Percentiles rank a stretch among this genome's conserved stretches.
Evolutionary conservation across 148 eudicot genomes (phyloP).

Genomic region (Heliamphora exappendiculata): DNA sequence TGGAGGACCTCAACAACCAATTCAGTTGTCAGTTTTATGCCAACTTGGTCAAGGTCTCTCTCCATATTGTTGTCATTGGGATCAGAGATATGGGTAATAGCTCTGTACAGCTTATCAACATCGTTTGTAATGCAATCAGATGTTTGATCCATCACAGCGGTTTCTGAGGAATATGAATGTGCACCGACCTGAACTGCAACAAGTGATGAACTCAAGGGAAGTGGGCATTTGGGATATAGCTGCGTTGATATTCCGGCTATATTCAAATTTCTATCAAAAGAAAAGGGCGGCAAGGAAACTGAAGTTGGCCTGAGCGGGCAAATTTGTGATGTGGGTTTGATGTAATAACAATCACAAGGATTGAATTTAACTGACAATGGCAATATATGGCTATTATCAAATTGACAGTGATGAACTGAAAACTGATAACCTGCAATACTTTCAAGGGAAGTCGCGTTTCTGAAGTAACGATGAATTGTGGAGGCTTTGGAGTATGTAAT

Average conservation of each 20-base stretch:
- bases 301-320: not conserved
- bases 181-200: not conserved
- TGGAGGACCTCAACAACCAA: slow-evolving; percentile 52
- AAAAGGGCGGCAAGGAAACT: not conserved
- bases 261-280: not conserved
- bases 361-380: not conserved
- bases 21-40: slow-evolving; percentile 39
- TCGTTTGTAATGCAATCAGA: not conserved
- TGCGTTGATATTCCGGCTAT: not conserved
- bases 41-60: slow-evolving; percentile 36
- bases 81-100: slow-evolving; percentile 30
- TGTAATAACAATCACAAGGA: not conserved
- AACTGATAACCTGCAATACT: not conserved
- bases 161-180: slow-evolving; percentile 5
- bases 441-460: not conserved
- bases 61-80: slow-evolving; percentile 41
- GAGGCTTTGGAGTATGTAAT: not conserved
- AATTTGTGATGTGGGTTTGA: not conserved
- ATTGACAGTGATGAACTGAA: not conserved
- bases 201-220: not conserved
- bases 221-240: not conserved
- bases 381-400: not conserved
- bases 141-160: slow-evolving; percentile 1
- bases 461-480: not conserved
- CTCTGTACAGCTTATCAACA: slow-evolving; percentile 37